A percentile compares a stretch with the other conserved stretches of the same genome.
Conservation (phyloP, 768 basidiomycete species). For the Russula lepida region DNA sequence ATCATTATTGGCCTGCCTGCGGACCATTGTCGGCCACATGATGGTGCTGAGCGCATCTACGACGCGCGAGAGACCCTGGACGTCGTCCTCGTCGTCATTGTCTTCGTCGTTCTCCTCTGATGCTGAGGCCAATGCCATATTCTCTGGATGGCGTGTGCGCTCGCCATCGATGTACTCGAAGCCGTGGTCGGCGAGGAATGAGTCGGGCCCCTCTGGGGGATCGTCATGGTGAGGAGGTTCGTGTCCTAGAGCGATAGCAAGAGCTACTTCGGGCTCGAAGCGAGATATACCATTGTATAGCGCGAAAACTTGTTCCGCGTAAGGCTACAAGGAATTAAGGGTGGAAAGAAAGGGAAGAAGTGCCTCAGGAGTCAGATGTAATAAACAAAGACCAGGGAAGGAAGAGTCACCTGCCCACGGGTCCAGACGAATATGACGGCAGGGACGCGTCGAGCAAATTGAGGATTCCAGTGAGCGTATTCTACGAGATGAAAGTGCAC, state of each 20-base stretch:
- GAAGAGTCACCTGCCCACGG: slow-evolving; percentile 46
- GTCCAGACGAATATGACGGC: slow-evolving; percentile 70
- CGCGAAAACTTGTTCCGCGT: slow-evolving; percentile 44
- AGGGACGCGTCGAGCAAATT: slow-evolving; percentile 43
- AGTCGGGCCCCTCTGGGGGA: slow-evolving; percentile 44
- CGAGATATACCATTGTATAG: slow-evolving; percentile 41
- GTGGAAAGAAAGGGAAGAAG: slow-evolving; percentile 4
- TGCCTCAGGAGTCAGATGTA: neutral
- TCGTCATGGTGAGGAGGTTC: slow-evolving; percentile 23
- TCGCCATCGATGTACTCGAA: slow-evolving; percentile 71
- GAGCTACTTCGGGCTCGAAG: slow-evolving; percentile 59
- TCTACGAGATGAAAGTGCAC: slow-evolving; percentile 57
- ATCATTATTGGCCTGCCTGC: slow-evolving; percentile 26
- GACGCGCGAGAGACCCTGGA: slow-evolving; percentile 52
- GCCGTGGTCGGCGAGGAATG: slow-evolving; percentile 55
- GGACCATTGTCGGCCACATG: slow-evolving; percentile 80
- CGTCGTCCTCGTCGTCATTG: slow-evolving; percentile 7
- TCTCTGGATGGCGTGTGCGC: slow-evolving; percentile 13
- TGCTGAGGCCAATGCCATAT: neutral
- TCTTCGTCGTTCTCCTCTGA: neutral
- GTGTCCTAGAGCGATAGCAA: slow-evolving; percentile 52
- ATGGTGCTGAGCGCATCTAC: slow-evolving; percentile 76
- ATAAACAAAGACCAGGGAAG: neutral
- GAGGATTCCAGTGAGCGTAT: slow-evolving; percentile 36
- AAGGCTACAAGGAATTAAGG: slow-evolving; percentile 35